A percentile compares a stretch with the other conserved stretches of the same genome.
phyloP scores from a whole-genome alignment of 805 yeast genomes.

The Ascoidea asiatica region DNA sequence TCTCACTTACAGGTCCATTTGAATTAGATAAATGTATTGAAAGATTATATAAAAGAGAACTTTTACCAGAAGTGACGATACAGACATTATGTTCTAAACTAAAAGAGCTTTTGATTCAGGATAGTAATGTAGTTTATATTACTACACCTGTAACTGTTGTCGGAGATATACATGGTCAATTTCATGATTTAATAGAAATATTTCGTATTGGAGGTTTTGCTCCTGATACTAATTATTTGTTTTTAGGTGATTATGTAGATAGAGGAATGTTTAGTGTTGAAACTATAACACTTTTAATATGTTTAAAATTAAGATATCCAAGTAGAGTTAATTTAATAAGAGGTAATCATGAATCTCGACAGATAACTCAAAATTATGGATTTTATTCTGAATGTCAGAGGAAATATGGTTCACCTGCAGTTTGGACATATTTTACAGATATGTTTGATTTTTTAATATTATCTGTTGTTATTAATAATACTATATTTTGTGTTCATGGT shows the following conservation, averaged over 20 bases:
- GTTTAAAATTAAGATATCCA: slow-evolving; percentile 81
- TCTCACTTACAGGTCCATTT: slow-evolving; percentile 1
- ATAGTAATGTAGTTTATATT: slow-evolving; percentile 78
- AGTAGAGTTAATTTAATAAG: slow-evolving; percentile 67
- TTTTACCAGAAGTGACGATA: slow-evolving; percentile 58
- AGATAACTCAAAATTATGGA: slow-evolving; percentile 94
- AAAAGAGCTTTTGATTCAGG: slow-evolving; percentile 66
- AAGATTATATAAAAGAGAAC: slow-evolving; percentile 44
- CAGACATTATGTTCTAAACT: slow-evolving; percentile 66
- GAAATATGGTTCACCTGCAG: slow-evolving; percentile 67
- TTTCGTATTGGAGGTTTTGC: slow-evolving; percentile 88
- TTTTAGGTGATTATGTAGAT: slow-evolving; percentile 93
- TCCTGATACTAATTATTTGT: slow-evolving; percentile 86
- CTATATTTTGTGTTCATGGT: slow-evolving; percentile 91
- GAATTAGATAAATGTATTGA: slow-evolving; percentile 66
- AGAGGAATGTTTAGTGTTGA: slow-evolving; percentile 90
- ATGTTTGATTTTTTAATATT: slow-evolving; percentile 83
- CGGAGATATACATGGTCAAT: slow-evolving; percentile 97
- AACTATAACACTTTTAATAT: slow-evolving; percentile 73
- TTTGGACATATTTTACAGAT: slow-evolving; percentile 87
- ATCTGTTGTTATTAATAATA: slow-evolving; percentile 81
- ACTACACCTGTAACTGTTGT: slow-evolving; percentile 86
- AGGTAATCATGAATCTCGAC: slow-evolving; percentile 95
- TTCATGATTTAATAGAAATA: slow-evolving; percentile 83
- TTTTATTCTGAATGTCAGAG: slow-evolving; percentile 89